Evolutionary conservation across 495 filamentous ascomycete genomes (phyloP).

Genomic region (Elasticomyces elasticus): DNA sequence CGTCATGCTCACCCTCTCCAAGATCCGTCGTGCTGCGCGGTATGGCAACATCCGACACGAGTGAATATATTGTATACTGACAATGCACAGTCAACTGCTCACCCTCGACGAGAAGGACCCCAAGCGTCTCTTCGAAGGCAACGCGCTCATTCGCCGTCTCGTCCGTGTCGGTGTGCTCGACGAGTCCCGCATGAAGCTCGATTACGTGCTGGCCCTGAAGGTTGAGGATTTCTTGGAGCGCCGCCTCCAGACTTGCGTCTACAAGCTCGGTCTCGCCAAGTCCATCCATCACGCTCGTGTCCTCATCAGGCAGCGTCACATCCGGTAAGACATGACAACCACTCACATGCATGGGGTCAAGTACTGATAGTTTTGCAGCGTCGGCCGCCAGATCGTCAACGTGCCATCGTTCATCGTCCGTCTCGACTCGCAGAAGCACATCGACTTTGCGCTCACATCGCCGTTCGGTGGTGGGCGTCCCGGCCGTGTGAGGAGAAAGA

Average conservation of each 20-base stretch:
- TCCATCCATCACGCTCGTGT: constrained; percentile 99
- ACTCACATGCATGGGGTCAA: not conserved
- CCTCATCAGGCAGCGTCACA: constrained; percentile 96
- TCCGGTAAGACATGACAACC: constrained; percentile 48
- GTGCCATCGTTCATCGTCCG: constrained; percentile 98
- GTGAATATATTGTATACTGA: not conserved
- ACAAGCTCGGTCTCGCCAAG: constrained; percentile 99
- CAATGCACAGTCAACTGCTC: constrained; percentile 73
- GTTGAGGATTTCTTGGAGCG: constrained; percentile 99
- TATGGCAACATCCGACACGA: constrained; percentile 38
- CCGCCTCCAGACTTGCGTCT: constrained; percentile 97
- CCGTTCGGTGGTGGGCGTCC: constrained; percentile 95
- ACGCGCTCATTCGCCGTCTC: constrained; percentile 98
- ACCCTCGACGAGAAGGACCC: constrained; percentile 99
- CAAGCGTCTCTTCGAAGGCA: constrained; percentile 99
- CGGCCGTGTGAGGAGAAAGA: constrained; percentile 97
- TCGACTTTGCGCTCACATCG: constrained; percentile 95
- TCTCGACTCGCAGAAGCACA: constrained; percentile 99
- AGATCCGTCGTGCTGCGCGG: constrained; percentile 99
- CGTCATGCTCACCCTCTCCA: constrained; percentile 97
- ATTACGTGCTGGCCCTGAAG: constrained; percentile 99
- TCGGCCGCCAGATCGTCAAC: constrained; percentile 99
- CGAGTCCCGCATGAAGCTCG: constrained; percentile 99
- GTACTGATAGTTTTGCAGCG: constrained; percentile 35
- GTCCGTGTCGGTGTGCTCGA: constrained; percentile 99